Evolutionary conservation across 768 basidiomycete species (phyloP), one percentile per base, ranked within the genome.

Genomic region (Lactifluus volemus): DNA sequence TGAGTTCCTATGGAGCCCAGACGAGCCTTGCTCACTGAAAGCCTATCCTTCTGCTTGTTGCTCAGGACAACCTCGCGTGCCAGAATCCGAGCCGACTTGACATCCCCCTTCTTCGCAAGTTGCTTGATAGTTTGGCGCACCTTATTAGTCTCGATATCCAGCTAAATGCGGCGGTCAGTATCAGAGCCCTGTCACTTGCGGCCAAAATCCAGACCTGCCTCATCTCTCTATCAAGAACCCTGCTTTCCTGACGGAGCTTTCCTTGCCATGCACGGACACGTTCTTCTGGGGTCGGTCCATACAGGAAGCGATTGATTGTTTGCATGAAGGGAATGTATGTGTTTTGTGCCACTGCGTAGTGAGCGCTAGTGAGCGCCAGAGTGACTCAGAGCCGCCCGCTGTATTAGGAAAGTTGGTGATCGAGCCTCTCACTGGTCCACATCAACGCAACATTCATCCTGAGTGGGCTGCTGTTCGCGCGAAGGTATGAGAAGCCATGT

Each of bases 271-370:
- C 81, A 53, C 88, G 83, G 12, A 98, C 88, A 69, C 83, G 85
- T 76, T 99, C 97, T 73, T 98, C 94, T 25, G 95, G 88, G 0
- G 96, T 92, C 17, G 94, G 96, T 2, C 97, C 97, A 76, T 98
- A 98, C 49, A 99, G 74, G 72, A 95, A 94, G 45, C 93, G 85
- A 72, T 92, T 95, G 70, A 98, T 88, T 38, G 86, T 74, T 72
- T 92, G 89, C 89, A 93, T 92, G 64, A 69, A 58, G 19, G 48
- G 45, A 42, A 36, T 48, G 42, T 15, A 17, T 9, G 55, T 21
- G 21, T 47, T 47, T 10, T 21, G 19, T 45, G 19, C 19, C 44
- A 45, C 44, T 7, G 44, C 44, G 19, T 21, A 21, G 25, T 25
- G 25, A 25, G 25, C 25, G 25, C 25, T 25, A 25, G 25, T 17